Conservation (phyloP, 371 early-diverging fungal species). For the Actinomortierella wolfii region DNA sequence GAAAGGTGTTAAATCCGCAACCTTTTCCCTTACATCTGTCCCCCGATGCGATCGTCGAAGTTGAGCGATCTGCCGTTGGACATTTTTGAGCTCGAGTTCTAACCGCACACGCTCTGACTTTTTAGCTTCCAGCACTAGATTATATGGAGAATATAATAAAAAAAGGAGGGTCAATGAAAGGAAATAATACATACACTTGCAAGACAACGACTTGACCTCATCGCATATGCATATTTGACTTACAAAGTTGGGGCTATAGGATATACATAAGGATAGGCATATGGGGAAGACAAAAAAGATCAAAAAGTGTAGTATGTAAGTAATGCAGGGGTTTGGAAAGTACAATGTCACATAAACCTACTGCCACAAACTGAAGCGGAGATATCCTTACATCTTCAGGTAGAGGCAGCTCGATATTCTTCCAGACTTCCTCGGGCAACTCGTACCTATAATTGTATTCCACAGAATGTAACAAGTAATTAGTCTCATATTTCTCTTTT, state of each 20-base stretch:
- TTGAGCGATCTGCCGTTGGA: constrained; percentile 49
- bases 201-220: no score
- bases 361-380: no score
- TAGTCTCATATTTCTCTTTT: not conserved
- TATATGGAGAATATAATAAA: constrained; percentile 20
- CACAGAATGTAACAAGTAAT: not conserved
- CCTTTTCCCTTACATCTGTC: no score
- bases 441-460: constrained; percentile 59
- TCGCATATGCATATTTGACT: constrained; percentile 1
- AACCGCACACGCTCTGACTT: constrained; percentile 56
- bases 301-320: not conserved
- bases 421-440: constrained; percentile 70
- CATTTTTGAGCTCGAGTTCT: constrained; percentile 53
- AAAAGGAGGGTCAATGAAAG: not conserved
- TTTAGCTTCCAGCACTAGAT: constrained; percentile 60
- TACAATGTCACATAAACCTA: no score
- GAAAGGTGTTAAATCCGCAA: no score
- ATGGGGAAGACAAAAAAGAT: not conserved
- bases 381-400: constrained; percentile 67
- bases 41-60: constrained; percentile 3
- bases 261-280: no score
- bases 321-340: not conserved
- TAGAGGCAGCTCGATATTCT: constrained; percentile 65
- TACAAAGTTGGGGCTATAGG: constrained; percentile 25
- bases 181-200: constrained; percentile 1